Evolutionary conservation across 441 rosid genomes (phyloP).

Genomic region (Syzygium syzygioides): DNA sequence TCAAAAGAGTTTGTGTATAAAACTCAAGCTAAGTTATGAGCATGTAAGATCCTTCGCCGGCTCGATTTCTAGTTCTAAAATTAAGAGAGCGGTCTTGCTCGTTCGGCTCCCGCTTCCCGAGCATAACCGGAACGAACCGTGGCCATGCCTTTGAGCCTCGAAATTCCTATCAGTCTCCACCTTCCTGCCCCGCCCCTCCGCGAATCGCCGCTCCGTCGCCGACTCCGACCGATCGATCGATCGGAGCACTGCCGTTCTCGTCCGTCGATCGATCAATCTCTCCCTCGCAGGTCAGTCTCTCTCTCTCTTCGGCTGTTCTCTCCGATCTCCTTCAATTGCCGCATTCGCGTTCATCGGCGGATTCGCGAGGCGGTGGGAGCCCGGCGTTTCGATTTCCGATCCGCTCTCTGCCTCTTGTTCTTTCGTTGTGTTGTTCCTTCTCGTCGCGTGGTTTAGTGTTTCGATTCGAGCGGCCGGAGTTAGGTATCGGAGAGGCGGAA

Average conservation of each 20-base stretch:
- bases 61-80: no score
- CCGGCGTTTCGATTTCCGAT: neutral
- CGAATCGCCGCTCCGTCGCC: neutral
- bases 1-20: no score
- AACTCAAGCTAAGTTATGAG: no score
- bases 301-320: neutral
- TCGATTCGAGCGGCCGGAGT: neutral
- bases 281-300: neutral
- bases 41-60: no score
- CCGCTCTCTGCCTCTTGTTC: neutral
- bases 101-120: no score
- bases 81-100: no score
- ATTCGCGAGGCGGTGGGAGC: neutral
- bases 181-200: conserved; percentile 4
- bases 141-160: neutral
- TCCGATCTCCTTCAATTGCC: neutral
- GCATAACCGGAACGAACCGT: no score
- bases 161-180: conserved; percentile 12
- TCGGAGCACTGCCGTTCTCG: no score
- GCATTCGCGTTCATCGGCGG: neutral
- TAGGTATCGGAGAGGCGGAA: neutral
- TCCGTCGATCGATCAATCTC: neutral
- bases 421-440: neutral
- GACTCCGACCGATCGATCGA: neutral
- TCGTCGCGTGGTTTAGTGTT: neutral